These are phyloP conservation scores for Talaromyces sp. DNA, from an alignment of 2,329 filamentous ascomycete genomes.

Conservation along the genomic window DNA sequence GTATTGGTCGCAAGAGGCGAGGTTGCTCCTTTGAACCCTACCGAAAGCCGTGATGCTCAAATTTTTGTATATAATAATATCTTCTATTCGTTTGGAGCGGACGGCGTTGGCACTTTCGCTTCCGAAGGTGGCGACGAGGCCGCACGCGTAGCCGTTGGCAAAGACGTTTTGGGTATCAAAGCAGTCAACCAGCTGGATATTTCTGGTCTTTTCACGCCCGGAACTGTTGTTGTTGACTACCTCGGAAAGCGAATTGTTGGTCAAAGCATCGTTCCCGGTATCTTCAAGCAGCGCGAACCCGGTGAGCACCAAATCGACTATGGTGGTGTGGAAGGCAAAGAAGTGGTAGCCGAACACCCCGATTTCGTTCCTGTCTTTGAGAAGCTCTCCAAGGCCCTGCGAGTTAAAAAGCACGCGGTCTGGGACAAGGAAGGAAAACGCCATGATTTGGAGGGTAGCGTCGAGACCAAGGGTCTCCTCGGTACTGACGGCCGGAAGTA, in stretches of 20 bases:
- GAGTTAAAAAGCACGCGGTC: constrained; percentile 89
- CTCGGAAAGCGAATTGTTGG: constrained; percentile 94
- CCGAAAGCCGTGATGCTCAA: constrained; percentile 84
- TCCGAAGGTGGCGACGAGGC: constrained; percentile 96
- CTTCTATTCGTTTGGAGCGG: constrained; percentile 97
- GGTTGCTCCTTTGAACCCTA: constrained; percentile 89
- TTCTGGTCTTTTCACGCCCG: constrained; percentile 86
- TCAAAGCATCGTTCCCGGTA: constrained; percentile 96
- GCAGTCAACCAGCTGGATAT: constrained; percentile 97
- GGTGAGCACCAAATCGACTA: constrained; percentile 99
- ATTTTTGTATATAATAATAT: constrained; percentile 99
- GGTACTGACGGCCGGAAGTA: constrained; percentile 96
- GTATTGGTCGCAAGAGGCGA: constrained; percentile 89
- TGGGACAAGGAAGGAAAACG: constrained; percentile 95
- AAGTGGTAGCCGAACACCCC: constrained; percentile 85
- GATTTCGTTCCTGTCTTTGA: constrained; percentile 78
- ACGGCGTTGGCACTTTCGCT: constrained; percentile 94
- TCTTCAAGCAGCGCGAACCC: constrained; percentile 96
- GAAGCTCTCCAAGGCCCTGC: constrained; percentile 83
- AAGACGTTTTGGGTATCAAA: constrained; percentile 90
- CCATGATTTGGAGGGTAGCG: constrained; percentile 88
- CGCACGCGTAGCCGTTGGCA: constrained; percentile 89
- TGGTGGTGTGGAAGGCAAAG: constrained; percentile 94
- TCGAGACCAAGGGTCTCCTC: constrained; percentile 96
- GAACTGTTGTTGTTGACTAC: constrained; percentile 94